A percentile compares a stretch with the other conserved stretches of the same genome.
Evolutionary conservation across 2,329 filamentous ascomycete species (phyloP).

Genomic region (Colletotrichum coccodes): DNA sequence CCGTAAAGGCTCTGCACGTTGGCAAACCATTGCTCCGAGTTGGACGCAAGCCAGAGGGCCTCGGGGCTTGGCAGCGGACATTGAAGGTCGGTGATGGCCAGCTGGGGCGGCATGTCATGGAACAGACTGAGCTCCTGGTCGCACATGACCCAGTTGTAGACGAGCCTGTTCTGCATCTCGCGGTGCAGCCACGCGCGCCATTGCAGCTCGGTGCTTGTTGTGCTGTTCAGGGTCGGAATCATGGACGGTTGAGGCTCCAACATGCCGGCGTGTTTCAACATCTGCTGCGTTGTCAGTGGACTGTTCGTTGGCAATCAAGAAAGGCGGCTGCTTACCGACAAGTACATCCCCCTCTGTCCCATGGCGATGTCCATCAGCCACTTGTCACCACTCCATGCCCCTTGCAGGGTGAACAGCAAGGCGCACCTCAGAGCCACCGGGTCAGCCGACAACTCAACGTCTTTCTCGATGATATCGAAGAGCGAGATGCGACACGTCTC

Average conservation of each 20-base stretch:
- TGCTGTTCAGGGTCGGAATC: slow-evolving; percentile 54
- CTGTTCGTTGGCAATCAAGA: not conserved
- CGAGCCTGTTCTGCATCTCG: slow-evolving; percentile 72
- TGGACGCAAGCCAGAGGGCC: slow-evolving; percentile 69
- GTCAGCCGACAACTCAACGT: slow-evolving; percentile 74
- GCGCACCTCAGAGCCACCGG: slow-evolving; percentile 72
- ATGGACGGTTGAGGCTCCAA: slow-evolving; percentile 62
- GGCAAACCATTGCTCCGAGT: slow-evolving; percentile 67
- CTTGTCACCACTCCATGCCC: slow-evolving; percentile 80
- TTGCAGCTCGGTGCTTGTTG: slow-evolving; percentile 57
- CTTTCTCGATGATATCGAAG: slow-evolving; percentile 78
- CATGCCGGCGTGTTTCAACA: slow-evolving; percentile 76
- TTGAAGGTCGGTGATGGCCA: slow-evolving; percentile 73
- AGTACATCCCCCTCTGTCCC: slow-evolving; percentile 79
- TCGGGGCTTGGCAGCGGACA: slow-evolving; percentile 72
- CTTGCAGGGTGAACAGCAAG: slow-evolving; percentile 73
- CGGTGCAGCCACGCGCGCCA: slow-evolving; percentile 75
- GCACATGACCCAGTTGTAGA: slow-evolving; percentile 81
- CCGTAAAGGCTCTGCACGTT: slow-evolving; percentile 69
- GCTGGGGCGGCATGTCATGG: slow-evolving; percentile 69
- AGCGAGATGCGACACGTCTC: slow-evolving; percentile 79
- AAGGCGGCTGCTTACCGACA: slow-evolving; percentile 58
- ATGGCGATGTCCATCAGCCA: slow-evolving; percentile 83
- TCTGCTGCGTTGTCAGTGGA: slow-evolving; percentile 49
- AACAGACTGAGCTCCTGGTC: slow-evolving; percentile 78